phyloP scores from a whole-genome alignment of 768 basidiomycete genomes.

The Imleria badia region DNA sequence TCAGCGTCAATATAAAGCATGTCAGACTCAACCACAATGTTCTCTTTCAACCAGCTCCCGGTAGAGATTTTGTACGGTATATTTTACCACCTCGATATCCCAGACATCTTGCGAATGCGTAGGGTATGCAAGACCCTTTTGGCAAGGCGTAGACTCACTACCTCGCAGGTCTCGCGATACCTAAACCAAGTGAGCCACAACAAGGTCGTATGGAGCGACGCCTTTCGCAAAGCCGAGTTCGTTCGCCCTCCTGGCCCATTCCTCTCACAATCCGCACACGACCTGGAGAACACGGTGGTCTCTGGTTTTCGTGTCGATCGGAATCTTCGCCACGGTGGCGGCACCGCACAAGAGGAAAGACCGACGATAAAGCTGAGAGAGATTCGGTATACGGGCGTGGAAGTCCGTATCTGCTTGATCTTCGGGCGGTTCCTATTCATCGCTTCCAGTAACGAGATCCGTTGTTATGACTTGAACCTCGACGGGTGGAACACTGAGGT shows the following conservation, averaged over 20 bases:
- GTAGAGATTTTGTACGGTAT: slow-evolving; percentile 5
- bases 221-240: slow-evolving; percentile 11
- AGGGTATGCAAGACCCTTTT: slow-evolving; percentile 1
- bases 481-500: background rate
- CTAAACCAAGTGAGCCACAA: background rate
- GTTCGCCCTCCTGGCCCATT: slow-evolving; percentile 19
- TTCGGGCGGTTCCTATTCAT: slow-evolving; percentile 17
- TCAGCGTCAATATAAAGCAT: too few relatives aligned
- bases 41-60: slow-evolving; percentile 10
- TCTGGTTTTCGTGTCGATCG: slow-evolving; percentile 3
- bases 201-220: slow-evolving; percentile 13
- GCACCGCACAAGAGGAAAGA: background rate
- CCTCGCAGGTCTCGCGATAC: slow-evolving; percentile 10
- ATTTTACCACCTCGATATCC: slow-evolving; percentile 11
- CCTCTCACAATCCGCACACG: slow-evolving; percentile 8
- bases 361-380: background rate
- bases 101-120: slow-evolving; percentile 14
- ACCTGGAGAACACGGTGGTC: slow-evolving; percentile 12
- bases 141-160: background rate
- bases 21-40: background rate
- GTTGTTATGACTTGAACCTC: slow-evolving; percentile 14
- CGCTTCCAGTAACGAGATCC: slow-evolving; percentile 11
- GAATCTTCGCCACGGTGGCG: background rate
- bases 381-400: slow-evolving; percentile 8
- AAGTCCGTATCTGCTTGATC: background rate